Base-by-base conservation (phyloP, 2,329 filamentous ascomycete species). In the Cladophialophora yegresii region DNA sequence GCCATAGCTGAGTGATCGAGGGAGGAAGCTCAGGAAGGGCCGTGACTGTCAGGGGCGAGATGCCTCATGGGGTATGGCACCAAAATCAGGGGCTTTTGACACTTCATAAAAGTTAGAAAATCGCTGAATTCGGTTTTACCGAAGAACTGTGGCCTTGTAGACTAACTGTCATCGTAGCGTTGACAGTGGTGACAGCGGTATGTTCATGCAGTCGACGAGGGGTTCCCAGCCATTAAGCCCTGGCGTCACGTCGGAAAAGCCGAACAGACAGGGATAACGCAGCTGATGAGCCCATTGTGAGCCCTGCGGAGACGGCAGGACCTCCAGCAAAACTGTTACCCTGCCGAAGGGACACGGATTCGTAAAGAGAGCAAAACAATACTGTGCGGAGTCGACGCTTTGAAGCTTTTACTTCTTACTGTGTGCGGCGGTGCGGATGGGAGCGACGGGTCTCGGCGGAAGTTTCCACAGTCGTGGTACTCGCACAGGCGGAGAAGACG, bases 71-170 rank as follows among this genome's bases (percentile, higher is more conserved):
- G 8, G 22, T 22, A 43, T n/a, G 26, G 26, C 22, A 20, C 9
- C 36, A 43, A 45, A 2, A n/a, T 47, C 20, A 20, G 26, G 40
- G 55, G 7, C n/a, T 13, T 58, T 36, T 22, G 30, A 58, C 40
- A 45, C 55, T 43, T 47, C 40, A 58, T 23, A 49, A 49, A 58
- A 45, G 40, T n/a, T 26, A 50, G 20, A 50, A 50, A 7, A 13
- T 9, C 20, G 4, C 22, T 50, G 20, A 20, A 50, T 50, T 26
- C 23, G 47, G 4, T n/a, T n/a, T n/a, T 23, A 20, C 23, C n/a
- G 12, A 43, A 12, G n/a, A 43, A 28, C 23, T 23, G 23, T 8
- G 4, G 20, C 47, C 20, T 50, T 50, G 20, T 23, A 50, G 13
- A 2, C 55, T 20, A 16, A 16, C 33, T 56, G 26, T 28, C 26